These are phyloP conservation scores for Cryptosporidium tyzzeri DNA, from an alignment of 169 alveolate species.

Conservation along the genomic window DNA sequence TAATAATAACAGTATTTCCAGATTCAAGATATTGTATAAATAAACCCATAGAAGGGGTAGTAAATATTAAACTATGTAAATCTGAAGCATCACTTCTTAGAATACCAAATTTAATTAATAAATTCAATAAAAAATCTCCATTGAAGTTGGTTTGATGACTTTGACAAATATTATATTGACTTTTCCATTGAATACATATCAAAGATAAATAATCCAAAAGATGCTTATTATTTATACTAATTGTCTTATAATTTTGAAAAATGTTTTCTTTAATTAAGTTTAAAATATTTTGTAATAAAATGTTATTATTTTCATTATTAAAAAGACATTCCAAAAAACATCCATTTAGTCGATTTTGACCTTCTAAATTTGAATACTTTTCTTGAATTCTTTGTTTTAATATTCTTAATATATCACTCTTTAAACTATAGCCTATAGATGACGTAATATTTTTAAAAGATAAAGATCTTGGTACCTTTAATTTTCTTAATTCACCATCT, in stretches of 20 bases:
- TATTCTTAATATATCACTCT: conserved; percentile 14
- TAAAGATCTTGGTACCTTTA: conserved; percentile 43
- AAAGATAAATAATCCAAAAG: neutral
- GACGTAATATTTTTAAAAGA: neutral
- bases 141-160: neutral
- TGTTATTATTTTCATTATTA: neutral
- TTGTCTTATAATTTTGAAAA: conserved; percentile 9
- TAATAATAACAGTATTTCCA: conserved; percentile 37
- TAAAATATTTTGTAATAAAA: neutral
- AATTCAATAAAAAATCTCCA: neutral
- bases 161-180: neutral
- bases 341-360: neutral
- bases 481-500: conserved; percentile 42
- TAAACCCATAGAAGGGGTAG: conserved; percentile 59
- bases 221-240: neutral
- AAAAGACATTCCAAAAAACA: conserved; percentile 10
- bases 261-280: neutral
- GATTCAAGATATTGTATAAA: conserved; percentile 56
- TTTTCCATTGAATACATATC: neutral
- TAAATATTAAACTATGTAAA: conserved; percentile 11
- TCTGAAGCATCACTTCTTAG: conserved; percentile 48
- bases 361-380: neutral
- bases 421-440: conserved; percentile 48
- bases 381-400: neutral
- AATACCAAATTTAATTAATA: conserved; percentile 31